These are phyloP conservation scores for Phytophthora europaea DNA, from an alignment of 352 stramenopile genomes.

Conservation along the genomic window DNA sequence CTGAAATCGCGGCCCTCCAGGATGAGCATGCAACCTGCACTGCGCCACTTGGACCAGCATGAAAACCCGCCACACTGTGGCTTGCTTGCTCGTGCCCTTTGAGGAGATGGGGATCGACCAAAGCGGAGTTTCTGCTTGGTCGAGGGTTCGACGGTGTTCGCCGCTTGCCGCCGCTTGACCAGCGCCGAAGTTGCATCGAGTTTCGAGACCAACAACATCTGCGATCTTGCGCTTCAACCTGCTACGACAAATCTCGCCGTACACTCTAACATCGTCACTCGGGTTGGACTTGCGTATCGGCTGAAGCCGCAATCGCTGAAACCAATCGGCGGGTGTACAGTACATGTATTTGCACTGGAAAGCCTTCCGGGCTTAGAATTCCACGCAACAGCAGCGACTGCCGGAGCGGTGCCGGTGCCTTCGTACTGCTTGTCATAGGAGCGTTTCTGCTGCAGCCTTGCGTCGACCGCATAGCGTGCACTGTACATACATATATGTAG, in stretches of 20 bases:
- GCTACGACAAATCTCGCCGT: slow-evolving; percentile 33
- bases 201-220: background rate
- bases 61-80: background rate
- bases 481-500: background rate
- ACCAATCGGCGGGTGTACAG: slow-evolving; percentile 5
- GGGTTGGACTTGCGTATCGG: slow-evolving; percentile 32
- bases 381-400: no score
- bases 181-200: slow-evolving; percentile 1
- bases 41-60: slow-evolving; percentile 3
- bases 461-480: background rate
- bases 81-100: slow-evolving; percentile 21
- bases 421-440: background rate
- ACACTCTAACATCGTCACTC: slow-evolving; percentile 19
- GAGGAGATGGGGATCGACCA: slow-evolving; percentile 19
- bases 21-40: slow-evolving; percentile 41
- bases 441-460: background rate
- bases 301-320: slow-evolving; percentile 22
- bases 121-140: slow-evolving; percentile 29
- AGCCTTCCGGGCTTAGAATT: background rate
- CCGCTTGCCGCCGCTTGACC: background rate
- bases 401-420: no score
- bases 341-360: background rate
- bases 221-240: slow-evolving; percentile 43
- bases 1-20: slow-evolving; percentile 23
- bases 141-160: slow-evolving; percentile 18